phyloP scores from a whole-genome alignment of 1,139 yeast genomes.

The Magnusiomyces tetraspermus region DNA sequence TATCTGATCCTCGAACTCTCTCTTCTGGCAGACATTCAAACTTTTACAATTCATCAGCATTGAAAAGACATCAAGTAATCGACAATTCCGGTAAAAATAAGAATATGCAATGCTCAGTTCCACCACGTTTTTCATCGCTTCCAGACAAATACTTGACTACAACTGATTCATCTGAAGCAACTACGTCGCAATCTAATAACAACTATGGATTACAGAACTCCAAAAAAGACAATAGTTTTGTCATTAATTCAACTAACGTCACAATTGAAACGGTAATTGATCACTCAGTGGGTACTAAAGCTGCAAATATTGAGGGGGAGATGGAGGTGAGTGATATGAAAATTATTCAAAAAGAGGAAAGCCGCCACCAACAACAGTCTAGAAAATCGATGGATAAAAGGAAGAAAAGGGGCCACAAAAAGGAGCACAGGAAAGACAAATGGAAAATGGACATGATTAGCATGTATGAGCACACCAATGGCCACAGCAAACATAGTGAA shows the following conservation, averaged over 20 bases:
- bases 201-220: background rate
- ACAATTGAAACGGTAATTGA: background rate
- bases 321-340: background rate
- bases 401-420: conserved; percentile 4
- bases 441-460: no score
- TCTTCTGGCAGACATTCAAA: no score
- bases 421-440: no score
- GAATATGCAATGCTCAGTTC: background rate
- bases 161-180: background rate
- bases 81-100: background rate
- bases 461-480: no score
- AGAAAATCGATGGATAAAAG: conserved; percentile 1
- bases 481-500: no score
- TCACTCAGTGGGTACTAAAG: background rate
- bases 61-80: background rate
- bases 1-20: no score
- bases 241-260: background rate
- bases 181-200: background rate
- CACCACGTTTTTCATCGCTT: background rate
- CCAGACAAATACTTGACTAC: background rate
- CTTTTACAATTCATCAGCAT: no score
- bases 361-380: background rate
- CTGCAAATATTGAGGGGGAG: background rate
- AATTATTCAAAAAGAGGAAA: no score
- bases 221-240: background rate